phyloP scores from a whole-genome alignment of 768 basidiomycete species.

The Omphalotus guepiniiformis region DNA sequence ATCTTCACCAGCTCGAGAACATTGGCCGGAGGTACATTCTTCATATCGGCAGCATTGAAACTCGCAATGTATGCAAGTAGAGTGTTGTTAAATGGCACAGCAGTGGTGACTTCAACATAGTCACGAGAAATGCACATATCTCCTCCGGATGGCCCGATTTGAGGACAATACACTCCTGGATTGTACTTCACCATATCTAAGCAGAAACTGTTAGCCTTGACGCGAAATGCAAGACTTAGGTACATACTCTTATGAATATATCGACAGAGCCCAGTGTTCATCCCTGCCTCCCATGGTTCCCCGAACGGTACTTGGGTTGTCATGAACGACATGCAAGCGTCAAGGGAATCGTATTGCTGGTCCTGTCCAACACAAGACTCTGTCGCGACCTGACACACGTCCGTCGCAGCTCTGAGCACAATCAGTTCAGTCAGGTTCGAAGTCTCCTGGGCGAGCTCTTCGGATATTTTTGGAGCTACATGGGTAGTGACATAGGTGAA shows the following conservation, averaged over 20 bases:
- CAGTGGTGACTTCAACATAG: slow-evolving; percentile 2
- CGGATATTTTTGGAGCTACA: slow-evolving; percentile 5
- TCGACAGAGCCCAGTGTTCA: slow-evolving; percentile 7
- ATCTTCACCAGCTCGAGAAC: neutral
- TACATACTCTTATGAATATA: slow-evolving; percentile 1
- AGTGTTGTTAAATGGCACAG: slow-evolving; percentile 1
- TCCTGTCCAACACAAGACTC: slow-evolving; percentile 4
- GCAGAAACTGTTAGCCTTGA: no score
- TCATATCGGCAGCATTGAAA: slow-evolving; percentile 7
- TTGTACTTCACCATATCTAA: slow-evolving; percentile 9
- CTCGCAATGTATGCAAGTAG: slow-evolving; percentile 1
- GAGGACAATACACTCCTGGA: slow-evolving; percentile 11
- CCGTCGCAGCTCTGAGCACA: slow-evolving; percentile 3
- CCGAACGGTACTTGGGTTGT: slow-evolving; percentile 4
- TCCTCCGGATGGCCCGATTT: slow-evolving; percentile 10
- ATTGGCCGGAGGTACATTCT: neutral
- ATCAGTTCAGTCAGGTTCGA: slow-evolving; percentile 5
- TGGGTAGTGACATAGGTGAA: slow-evolving; percentile 1
- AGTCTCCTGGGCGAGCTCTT: slow-evolving; percentile 1
- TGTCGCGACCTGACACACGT: slow-evolving; percentile 7
- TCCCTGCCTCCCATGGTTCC: slow-evolving; percentile 7
- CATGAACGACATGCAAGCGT: slow-evolving; percentile 1
- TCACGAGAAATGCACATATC: slow-evolving; percentile 10
- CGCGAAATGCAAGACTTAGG: no score
- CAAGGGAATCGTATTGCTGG: slow-evolving; percentile 8